These are phyloP conservation scores for Micractinium conductrix DNA, from an alignment of 139 green algal genomes.

Conservation along the genomic window DNA sequence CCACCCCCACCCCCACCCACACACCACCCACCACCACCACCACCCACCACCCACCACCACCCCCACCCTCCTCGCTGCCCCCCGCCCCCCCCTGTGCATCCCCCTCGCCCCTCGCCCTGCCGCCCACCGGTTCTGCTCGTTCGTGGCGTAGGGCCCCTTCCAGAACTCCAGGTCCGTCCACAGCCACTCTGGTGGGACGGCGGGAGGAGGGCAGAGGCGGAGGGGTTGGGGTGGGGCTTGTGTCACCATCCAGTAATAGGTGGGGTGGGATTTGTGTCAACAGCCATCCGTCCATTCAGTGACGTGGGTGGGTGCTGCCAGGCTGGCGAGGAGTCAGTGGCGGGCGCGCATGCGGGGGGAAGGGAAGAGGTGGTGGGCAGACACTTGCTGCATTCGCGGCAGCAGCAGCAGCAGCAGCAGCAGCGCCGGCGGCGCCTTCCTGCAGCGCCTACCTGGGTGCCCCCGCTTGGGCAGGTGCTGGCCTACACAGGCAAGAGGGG, in stretches of 20 bases:
- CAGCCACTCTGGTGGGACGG: neutral
- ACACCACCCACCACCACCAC: no score
- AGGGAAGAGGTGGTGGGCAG: neutral
- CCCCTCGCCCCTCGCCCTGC: no score
- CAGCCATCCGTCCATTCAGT: no score
- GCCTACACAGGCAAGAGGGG: neutral
- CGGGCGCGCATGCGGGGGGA: neutral
- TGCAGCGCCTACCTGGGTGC: neutral
- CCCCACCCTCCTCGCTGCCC: no score
- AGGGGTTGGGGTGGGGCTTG: neutral
- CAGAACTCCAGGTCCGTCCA: constrained; percentile 5
- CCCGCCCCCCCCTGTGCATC: no score
- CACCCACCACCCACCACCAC: no score
- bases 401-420: neutral
- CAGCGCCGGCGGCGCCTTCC: neutral
- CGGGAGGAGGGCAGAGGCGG: neutral
- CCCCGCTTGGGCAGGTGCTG: neutral
- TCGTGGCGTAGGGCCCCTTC: neutral
- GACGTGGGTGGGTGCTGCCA: neutral
- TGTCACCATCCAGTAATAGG: neutral
- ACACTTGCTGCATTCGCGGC: no score
- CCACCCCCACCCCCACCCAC: no score
- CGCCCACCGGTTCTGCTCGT: neutral
- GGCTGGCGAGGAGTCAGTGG: neutral
- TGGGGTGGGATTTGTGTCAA: neutral